Conservation (phyloP, 352 stramenopile genomes). For the Blastocystis sp. region DNA sequence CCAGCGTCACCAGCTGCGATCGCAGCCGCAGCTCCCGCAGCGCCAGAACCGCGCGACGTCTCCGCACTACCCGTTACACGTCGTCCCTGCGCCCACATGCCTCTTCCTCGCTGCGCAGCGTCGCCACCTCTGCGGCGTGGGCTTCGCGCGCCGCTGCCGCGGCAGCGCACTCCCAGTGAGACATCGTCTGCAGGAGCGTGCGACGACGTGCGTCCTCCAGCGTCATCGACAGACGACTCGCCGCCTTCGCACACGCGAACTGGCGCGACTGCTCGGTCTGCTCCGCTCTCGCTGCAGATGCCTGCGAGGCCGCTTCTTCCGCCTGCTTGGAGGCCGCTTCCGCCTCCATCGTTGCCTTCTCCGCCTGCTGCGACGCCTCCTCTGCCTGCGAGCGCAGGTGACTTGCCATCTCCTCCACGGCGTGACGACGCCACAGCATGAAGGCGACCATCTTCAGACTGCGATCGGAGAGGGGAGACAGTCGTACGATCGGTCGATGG, state of each 20-base stretch:
- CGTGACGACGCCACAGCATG: constrained; percentile 15
- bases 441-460: constrained; percentile 16
- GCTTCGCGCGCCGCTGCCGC: no score
- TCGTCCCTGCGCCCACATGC: background rate
- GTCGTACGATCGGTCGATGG: constrained; percentile 3
- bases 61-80: background rate
- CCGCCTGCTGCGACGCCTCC: background rate
- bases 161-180: background rate
- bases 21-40: background rate
- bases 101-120: background rate
- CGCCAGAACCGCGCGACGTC: background rate
- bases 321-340: background rate
- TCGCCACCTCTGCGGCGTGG: background rate
- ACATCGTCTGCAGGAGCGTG: background rate
- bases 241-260: background rate
- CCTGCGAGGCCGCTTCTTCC: background rate
- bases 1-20: background rate
- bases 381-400: no score
- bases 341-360: background rate
- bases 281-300: background rate
- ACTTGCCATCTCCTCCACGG: background rate
- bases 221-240: background rate
- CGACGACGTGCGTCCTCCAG: background rate
- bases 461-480: background rate
- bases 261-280: background rate